Evolutionary conservation across 208 protist species (phyloP).

Genomic region (Leptomonas seymouri): DNA sequence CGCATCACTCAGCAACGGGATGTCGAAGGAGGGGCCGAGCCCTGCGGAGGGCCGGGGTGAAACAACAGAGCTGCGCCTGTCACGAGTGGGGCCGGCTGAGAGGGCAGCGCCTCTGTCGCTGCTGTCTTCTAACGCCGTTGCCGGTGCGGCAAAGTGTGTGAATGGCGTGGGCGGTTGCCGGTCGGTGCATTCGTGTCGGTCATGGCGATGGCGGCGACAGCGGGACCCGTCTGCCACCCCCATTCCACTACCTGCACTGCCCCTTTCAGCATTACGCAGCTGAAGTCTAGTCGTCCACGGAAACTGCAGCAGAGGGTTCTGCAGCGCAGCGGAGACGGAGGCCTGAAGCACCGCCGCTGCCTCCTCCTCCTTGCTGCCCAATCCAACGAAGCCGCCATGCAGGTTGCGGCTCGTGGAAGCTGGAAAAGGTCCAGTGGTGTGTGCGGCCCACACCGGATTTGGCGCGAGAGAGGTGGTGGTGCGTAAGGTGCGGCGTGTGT

Average conservation of each 20-base stretch:
- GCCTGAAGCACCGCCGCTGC: background rate
- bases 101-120: too few species aligned
- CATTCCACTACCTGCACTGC: background rate
- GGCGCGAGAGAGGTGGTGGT: background rate
- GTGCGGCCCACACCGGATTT: background rate
- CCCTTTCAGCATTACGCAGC: background rate
- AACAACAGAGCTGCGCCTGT: background rate
- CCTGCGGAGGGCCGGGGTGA: background rate
- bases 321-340: too few species aligned
- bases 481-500: conserved; percentile 6
- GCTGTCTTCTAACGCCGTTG: background rate
- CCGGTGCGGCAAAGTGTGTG: background rate
- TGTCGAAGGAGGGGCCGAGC: background rate
- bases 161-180: background rate
- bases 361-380: background rate
- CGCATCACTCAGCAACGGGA: conserved; percentile 13
- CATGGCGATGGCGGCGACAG: background rate
- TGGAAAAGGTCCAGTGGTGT: background rate
- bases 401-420: background rate
- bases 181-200: conserved; percentile 2
- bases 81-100: too few species aligned
- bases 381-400: background rate
- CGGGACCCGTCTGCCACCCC: too few species aligned
- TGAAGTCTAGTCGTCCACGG: conserved; percentile 4
- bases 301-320: conserved; percentile 12